Evolutionary conservation across 2,329 filamentous ascomycete genomes (phyloP), one percentile per base, ranked within the genome.

Genomic region (Ceratocystiopsis sp.): DNA sequence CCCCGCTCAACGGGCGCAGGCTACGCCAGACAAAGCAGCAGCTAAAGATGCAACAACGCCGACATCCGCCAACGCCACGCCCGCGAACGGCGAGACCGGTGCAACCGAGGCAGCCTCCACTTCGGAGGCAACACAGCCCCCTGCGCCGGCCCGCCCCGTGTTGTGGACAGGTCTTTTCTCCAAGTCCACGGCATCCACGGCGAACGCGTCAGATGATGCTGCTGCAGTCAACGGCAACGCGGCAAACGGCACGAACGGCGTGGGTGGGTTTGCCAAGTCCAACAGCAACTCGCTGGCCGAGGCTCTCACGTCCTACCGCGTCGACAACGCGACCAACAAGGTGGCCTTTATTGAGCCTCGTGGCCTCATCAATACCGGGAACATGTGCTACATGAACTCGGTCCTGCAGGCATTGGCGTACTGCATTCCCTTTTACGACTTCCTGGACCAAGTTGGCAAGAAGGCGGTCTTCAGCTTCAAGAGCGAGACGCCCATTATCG

Each of bases 301-400:
- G 52, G 83, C 84, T 34, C 68, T 98, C 42, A 71, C 71, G 41
- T 73, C 75, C 25, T 91, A 87, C 58, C 73, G 72, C 42, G 76
- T 86, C 19, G 71, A 75, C 45, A 67, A 68, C 35, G 69, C 70
- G 35, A 29, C 25, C 5, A 65, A 73, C 32, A 84, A 80, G 53
- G 66, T 89, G 51, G 69, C 81, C 16, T 95, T 95, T 55, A 70
- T 98, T 41, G 85, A 96, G 62, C 91, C 91, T 41, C 76, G 89
- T 51, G 91, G 91, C 40, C 72, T 98, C 55, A 83, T 94, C 52
- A 98, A 98, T 62, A 93, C 89, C 36, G 91, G 91, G 41, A 96
- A 98, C 58, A 93, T 96, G 84, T 98, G 91, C 63, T 98, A 98
- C 64, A 96, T 98, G 91, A 98, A 96, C 67, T 95, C 91, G 49